Conservation (phyloP, 805 yeast genomes). For the Isabelozyma pseudorhagii region DNA sequence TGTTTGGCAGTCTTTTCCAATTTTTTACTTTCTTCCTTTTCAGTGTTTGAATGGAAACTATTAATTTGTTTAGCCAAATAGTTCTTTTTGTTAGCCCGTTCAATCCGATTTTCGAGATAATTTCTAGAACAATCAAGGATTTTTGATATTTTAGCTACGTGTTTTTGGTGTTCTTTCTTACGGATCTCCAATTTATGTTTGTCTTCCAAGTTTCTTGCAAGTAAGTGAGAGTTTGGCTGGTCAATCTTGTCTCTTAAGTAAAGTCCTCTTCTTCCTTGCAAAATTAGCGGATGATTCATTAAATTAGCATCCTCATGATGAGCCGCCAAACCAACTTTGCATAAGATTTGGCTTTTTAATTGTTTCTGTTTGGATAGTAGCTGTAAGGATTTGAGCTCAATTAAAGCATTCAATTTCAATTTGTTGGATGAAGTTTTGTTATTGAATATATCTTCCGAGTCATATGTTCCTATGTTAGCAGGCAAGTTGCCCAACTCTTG, state of each 20-base stretch:
- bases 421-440: slow-evolving; percentile 11
- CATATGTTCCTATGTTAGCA: slow-evolving; percentile 60
- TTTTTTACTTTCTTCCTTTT: slow-evolving; percentile 73
- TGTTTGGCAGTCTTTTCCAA: slow-evolving; percentile 81
- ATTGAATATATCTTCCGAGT: slow-evolving; percentile 28
- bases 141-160: slow-evolving; percentile 43
- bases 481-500: slow-evolving; percentile 64
- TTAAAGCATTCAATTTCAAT: slow-evolving; percentile 60
- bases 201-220: slow-evolving; percentile 74
- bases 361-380: slow-evolving; percentile 68
- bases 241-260: slow-evolving; percentile 67
- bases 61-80: slow-evolving; percentile 33
- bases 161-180: slow-evolving; percentile 48
- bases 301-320: slow-evolving; percentile 53
- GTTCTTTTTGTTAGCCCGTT: slow-evolving; percentile 21
- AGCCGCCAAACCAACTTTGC: slow-evolving; percentile 50
- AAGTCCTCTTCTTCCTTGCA: slow-evolving; percentile 67
- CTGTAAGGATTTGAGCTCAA: slow-evolving; percentile 68
- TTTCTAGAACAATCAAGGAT: slow-evolving; percentile 25
- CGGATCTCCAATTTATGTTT: slow-evolving; percentile 59
- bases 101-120: slow-evolving; percentile 15
- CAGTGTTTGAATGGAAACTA: slow-evolving; percentile 54
- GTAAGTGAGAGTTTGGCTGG: slow-evolving; percentile 69
- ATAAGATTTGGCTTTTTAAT: slow-evolving; percentile 58
- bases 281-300: slow-evolving; percentile 51